phyloP scores from a whole-genome alignment of 2,329 filamentous ascomycete species.

The Penicillium sp. region DNA sequence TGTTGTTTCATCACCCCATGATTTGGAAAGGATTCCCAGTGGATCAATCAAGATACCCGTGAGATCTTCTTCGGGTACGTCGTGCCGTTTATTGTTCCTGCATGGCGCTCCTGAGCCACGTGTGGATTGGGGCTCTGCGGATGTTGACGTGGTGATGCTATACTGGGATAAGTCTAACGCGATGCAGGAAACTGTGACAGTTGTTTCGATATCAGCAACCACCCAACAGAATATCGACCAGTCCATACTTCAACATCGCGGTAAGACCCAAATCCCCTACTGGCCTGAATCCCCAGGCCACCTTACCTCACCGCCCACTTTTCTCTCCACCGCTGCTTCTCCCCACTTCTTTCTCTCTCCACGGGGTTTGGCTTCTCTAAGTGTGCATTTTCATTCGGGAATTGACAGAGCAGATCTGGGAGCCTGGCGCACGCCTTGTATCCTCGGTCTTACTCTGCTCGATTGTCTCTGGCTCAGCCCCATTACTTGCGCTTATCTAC shows the following conservation, averaged over 20 bases:
- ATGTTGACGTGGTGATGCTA: slow-evolving; percentile 1
- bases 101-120: slow-evolving; percentile 11
- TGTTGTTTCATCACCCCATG: slow-evolving; percentile 12
- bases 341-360: slow-evolving; percentile 8
- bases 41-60: slow-evolving; percentile 18
- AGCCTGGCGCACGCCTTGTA: slow-evolving; percentile 1
- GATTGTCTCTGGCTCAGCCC: not conserved
- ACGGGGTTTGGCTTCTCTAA: not conserved
- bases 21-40: slow-evolving; percentile 17
- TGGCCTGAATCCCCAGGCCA: slow-evolving; percentile 1
- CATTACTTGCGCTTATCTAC: slow-evolving; percentile 2
- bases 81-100: slow-evolving; percentile 9
- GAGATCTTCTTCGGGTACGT: not conserved
- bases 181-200: not conserved
- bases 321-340: slow-evolving; percentile 18
- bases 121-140: slow-evolving; percentile 14
- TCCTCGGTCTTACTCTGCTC: slow-evolving; percentile 3
- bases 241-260: no score
- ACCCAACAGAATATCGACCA: no score
- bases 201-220: no score
- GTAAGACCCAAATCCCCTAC: no score
- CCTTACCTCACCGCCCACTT: slow-evolving; percentile 11
- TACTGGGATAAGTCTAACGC: not conserved
- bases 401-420: slow-evolving; percentile 3
- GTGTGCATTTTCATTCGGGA: not conserved